Percentiles rank a stretch among this genome's conserved stretches.
Evolutionary conservation across 2,329 filamentous ascomycete genomes (phyloP).

Genomic region (Anisogramma anomala): DNA sequence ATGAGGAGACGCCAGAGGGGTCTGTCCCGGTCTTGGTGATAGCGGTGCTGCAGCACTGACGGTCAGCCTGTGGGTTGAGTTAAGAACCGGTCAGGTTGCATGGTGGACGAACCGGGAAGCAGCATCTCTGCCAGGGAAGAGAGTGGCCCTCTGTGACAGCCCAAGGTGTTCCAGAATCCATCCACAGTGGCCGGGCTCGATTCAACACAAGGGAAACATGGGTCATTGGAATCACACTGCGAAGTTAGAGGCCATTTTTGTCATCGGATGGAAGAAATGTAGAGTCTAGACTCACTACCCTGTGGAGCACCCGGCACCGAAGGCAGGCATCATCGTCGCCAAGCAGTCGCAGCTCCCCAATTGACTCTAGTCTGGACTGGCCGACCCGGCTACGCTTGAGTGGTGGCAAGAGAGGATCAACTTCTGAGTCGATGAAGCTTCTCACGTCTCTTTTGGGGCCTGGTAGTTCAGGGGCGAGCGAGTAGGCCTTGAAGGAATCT

Average conservation of each 20-base stretch:
- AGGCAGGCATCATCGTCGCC: conserved; percentile 38
- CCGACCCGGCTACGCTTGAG: conserved; percentile 41
- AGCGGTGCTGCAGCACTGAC: conserved; percentile 30
- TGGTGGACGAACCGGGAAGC: conserved; percentile 33
- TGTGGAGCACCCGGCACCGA: conserved; percentile 36
- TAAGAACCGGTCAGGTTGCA: not conserved
- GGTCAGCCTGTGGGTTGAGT: conserved; percentile 1
- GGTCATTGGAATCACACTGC: conserved; percentile 42
- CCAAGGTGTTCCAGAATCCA: conserved; percentile 37
- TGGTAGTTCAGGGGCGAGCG: conserved; percentile 30
- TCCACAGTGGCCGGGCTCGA: conserved; percentile 26
- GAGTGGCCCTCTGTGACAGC: conserved; percentile 40
- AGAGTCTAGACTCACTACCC: conserved; percentile 28
- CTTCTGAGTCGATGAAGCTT: conserved; percentile 34
- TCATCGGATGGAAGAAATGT: conserved; percentile 15
- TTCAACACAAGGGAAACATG: conserved; percentile 36
- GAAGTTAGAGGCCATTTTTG: conserved; percentile 9
- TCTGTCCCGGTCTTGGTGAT: conserved; percentile 38
- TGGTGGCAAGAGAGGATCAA: conserved; percentile 42
- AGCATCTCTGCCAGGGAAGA: conserved; percentile 36
- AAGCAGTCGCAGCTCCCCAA: conserved; percentile 42
- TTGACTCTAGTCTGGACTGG: conserved; percentile 43
- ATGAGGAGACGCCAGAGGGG: conserved; percentile 38
- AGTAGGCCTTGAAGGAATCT: conserved; percentile 29
- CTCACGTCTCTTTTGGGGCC: conserved; percentile 21